Evolutionary conservation across 345 rosid species (phyloP).

Genomic region (Hibiscus mutabilis): DNA sequence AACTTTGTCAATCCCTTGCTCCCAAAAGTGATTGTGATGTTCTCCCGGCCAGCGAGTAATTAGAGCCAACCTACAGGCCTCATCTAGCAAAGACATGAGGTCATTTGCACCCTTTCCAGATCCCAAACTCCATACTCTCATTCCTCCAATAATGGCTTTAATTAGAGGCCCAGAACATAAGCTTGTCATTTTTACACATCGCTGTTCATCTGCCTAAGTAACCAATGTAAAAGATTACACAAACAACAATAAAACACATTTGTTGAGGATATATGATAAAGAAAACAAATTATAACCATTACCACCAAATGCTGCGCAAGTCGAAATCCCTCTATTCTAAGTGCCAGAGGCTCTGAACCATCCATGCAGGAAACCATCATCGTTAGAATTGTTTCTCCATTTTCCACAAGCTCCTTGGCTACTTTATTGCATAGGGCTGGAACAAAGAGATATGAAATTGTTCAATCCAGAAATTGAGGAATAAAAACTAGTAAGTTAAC

Average conservation of each 20-base stretch:
- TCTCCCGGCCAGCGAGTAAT: constrained; percentile 70
- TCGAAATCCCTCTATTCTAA: constrained; percentile 63
- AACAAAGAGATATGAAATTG: constrained; percentile 15
- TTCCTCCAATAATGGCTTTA: constrained; percentile 46
- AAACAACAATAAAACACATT: neutral
- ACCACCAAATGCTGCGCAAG: constrained; percentile 76
- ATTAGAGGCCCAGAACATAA: constrained; percentile 54
- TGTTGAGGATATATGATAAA: neutral
- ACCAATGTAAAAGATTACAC: constrained; percentile 19
- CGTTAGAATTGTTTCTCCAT: constrained; percentile 43
- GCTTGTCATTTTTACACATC: constrained; percentile 50
- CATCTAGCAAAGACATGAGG: constrained; percentile 47
- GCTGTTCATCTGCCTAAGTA: constrained; percentile 61
- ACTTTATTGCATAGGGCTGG: constrained; percentile 76
- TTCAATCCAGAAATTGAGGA: constrained; percentile 6
- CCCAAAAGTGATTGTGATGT: constrained; percentile 72
- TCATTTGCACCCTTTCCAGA: constrained; percentile 47
- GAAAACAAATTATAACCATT: constrained; percentile 20
- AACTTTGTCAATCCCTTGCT: constrained; percentile 43
- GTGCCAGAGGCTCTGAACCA: constrained; percentile 33
- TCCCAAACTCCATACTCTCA: constrained; percentile 34
- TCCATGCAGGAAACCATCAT: constrained; percentile 62
- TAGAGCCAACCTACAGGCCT: constrained; percentile 69
- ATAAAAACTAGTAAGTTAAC: neutral
- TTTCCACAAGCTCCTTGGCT: constrained; percentile 50